Base-by-base conservation (phyloP, 345 rosid species). In the Noccaea bulbosa region DNA sequence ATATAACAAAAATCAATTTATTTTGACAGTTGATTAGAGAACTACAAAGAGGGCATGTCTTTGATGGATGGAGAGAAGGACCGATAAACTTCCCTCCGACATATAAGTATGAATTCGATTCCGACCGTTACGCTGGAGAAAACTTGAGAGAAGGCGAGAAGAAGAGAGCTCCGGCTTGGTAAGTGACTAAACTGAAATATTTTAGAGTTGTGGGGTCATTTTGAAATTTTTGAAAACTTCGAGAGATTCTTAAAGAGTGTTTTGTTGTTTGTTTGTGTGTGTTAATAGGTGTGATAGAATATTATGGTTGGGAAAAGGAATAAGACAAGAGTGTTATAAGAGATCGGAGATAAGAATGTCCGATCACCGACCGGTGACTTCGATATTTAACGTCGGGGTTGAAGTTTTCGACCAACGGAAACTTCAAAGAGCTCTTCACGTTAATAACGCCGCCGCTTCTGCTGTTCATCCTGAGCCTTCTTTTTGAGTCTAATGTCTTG, bases 131-230 rank as follows among this genome's bases (percentile, higher is more conserved):
- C 38, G 86, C 87, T 5, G 99, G 99, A n/a, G 98, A 90, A 76
- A 77, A 58, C 62, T 80, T 83, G 27, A 88, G 56, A 80, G 99
- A 92, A 77, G 96, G 90, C 62, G 96, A 92, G 77, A 92, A 90
- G 85, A 86, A 67, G 78, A 88, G 99, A 86, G 87, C 99, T 56
- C 99, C 99, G 1, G 99, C 99, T 40, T 95, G 99, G 99, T 94
- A 80, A 73, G 76, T 57, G 62, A 41, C 33, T 70, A 48, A 11
- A 52, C 15, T 37, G 4, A 41, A 41, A 8, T 4, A 3, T 54
- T 58, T 11, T 8, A 60, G 41, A 67, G 8, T 30, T 48, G 24
- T 46, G 55, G 16, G 47, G 33, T 45, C 6, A 69, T 11, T 76
- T 62, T 69, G n/a, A 15, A 47, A 6, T 49, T 62, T 47, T 0